phyloP scores from a whole-genome alignment of 352 stramenopile genomes.

The Globisporangium solare region DNA sequence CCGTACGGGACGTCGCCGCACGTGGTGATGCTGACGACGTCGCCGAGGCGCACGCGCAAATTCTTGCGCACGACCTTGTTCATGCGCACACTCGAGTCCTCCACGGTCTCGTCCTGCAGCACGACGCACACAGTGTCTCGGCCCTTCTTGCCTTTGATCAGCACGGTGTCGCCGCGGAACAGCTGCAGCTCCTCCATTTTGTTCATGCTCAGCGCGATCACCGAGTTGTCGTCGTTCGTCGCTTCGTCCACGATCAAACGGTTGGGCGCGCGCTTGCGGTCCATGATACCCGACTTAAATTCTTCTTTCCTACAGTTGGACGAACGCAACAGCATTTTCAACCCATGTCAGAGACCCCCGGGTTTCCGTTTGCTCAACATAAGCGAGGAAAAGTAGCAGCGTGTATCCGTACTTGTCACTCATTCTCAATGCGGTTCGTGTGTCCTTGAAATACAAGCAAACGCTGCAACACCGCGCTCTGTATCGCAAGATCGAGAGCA shows the following conservation, averaged over 20 bases:
- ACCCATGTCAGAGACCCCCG: neutral
- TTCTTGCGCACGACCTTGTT: slow-evolving; percentile 99
- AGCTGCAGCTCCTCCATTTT: slow-evolving; percentile 99
- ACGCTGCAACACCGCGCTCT: neutral
- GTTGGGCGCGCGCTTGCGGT: slow-evolving; percentile 96
- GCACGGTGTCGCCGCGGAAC: slow-evolving; percentile 98
- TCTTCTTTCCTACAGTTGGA: slow-evolving; percentile 69
- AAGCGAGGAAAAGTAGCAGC: neutral
- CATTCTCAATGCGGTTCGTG: slow-evolving; percentile 3
- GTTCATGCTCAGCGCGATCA: slow-evolving; percentile 86
- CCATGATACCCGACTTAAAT: slow-evolving; percentile 84
- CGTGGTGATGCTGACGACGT: slow-evolving; percentile 96
- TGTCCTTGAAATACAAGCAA: neutral
- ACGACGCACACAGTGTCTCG: slow-evolving; percentile 98
- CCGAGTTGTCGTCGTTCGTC: slow-evolving; percentile 98
- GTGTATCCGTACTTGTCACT: slow-evolving; percentile 8
- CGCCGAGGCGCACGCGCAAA: slow-evolving; percentile 95
- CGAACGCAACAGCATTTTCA: slow-evolving; percentile 6
- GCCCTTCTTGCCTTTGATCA: slow-evolving; percentile 99
- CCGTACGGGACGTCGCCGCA: slow-evolving; percentile 98
- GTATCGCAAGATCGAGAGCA: neutral
- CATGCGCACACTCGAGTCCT: slow-evolving; percentile 97
- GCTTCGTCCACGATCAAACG: slow-evolving; percentile 98
- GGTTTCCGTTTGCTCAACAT: neutral
- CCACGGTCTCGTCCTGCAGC: slow-evolving; percentile 96